Conservation (phyloP, 2,329 filamentous ascomycete species). For the Colletotrichum echinochloae region DNA sequence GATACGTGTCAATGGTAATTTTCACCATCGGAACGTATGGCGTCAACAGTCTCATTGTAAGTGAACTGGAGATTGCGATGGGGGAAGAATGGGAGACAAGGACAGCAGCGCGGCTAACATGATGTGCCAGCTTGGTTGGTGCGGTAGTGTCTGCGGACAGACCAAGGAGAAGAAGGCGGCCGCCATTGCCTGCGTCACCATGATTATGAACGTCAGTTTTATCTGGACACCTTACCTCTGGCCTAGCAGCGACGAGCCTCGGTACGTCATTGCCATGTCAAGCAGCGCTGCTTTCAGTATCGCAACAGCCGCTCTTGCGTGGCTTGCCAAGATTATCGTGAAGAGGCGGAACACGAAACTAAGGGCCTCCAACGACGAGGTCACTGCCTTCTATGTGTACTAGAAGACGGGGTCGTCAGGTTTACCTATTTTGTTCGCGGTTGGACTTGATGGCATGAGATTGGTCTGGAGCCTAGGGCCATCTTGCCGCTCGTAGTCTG, state of each 20-base stretch:
- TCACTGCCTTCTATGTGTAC: constrained; percentile 45
- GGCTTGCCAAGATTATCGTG: constrained; percentile 53
- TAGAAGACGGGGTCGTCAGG: constrained; percentile 3
- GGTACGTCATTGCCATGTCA: constrained; percentile 55
- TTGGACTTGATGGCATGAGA: too few relatives aligned
- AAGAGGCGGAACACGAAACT: constrained; percentile 51
- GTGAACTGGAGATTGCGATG: neutral
- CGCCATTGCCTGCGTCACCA: constrained; percentile 48
- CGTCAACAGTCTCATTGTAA: constrained; percentile 53
- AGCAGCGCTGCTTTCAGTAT: constrained; percentile 50
- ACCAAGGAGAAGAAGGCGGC: constrained; percentile 58
- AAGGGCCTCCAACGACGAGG: constrained; percentile 44
- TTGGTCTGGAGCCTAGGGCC: neutral
- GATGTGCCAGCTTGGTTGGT: constrained; percentile 47
- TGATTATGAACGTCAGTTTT: constrained; percentile 47
- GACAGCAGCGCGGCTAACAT: constrained; percentile 41
- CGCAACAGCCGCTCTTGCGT: constrained; percentile 51
- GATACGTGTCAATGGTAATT: constrained; percentile 49
- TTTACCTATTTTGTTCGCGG: neutral
- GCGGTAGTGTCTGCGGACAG: constrained; percentile 54
- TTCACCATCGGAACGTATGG: constrained; percentile 45
- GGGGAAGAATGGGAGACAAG: too few relatives aligned
- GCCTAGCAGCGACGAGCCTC: constrained; percentile 52
- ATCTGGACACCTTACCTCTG: constrained; percentile 59
- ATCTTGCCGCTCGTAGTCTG: too few relatives aligned